These are phyloP conservation scores for Aspergillus saccharolyticus DNA, from an alignment of 495 filamentous ascomycete species.

Conservation along the genomic window DNA sequence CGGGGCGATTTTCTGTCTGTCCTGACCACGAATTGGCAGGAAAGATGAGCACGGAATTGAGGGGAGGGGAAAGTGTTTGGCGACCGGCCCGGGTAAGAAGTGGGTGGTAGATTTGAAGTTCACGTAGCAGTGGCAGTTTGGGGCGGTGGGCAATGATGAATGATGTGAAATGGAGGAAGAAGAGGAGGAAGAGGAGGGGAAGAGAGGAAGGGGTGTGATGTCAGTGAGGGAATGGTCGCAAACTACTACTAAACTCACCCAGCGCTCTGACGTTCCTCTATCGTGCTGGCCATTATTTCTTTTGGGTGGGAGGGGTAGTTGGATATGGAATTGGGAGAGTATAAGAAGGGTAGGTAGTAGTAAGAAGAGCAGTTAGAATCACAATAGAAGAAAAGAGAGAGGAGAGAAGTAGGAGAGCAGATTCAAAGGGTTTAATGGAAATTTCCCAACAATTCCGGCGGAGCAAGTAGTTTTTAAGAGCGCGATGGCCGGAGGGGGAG, in stretches of 20 bases:
- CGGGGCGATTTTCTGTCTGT: neutral
- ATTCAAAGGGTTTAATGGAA: conserved; percentile 22
- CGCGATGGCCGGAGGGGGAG: conserved; percentile 10
- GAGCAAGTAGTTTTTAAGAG: conserved; percentile 39
- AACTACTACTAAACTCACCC: conserved; percentile 53
- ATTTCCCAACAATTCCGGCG: conserved; percentile 31
- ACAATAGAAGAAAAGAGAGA: conserved; percentile 13
- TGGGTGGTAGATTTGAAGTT: neutral
- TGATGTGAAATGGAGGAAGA: neutral
- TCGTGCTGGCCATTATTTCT: conserved; percentile 53
- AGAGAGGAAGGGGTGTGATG: conserved; percentile 47
- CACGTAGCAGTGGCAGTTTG: neutral
- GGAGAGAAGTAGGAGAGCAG: conserved; percentile 6
- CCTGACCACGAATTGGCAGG: neutral
- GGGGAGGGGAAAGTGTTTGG: neutral
- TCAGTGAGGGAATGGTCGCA: conserved; percentile 33
- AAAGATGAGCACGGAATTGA: neutral
- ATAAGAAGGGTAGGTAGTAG: conserved; percentile 8
- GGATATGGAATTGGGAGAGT: conserved; percentile 3
- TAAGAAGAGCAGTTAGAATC: conserved; percentile 13
- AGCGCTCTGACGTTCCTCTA: conserved; percentile 56
- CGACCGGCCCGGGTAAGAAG: neutral
- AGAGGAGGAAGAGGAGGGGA: conserved; percentile 23
- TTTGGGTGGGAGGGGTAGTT: neutral
- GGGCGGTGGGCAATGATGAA: neutral